Evolutionary conservation across 139 green algal genomes (phyloP), one percentile per base, ranked within the genome.

Genomic region (Spirogloea muscicola): DNA sequence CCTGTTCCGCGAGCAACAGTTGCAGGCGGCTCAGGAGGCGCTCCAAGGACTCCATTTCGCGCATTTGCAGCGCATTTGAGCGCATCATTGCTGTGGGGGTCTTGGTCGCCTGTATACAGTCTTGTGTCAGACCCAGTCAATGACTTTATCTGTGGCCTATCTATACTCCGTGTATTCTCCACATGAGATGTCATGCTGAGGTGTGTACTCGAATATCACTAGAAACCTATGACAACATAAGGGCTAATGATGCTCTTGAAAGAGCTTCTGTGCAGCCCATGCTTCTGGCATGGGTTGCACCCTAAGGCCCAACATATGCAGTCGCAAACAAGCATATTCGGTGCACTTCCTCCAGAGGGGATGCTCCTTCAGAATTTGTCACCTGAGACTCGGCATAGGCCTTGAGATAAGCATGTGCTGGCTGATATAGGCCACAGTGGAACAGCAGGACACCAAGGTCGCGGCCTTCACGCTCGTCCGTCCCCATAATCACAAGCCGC

Each of bases 401-500:
- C 5, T 37, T n/a, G 44, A 72, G 46, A 7, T 62, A 65, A 7
- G 13, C 25, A 40, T 63, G 21, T 7, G 63, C 63, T 21, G 41
- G 37, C 16, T 37, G 13, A 31, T 72, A 72, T 7, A 44, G 63
- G 63, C 63, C 63, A 40, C 63, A 61, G 46, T 72, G 63, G 63
- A 63, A 72, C 39, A 72, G 38, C n/a, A 72, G 46, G 10, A 72
- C 63, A 5, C 63, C 63, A 7, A 38, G 27, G 46, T 72, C 63
- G n/a, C 63, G 63, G 29, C 9, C 6, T 5, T 72, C 63, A 21
- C 21, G 36, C 37, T 7, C 6, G n/a, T 72, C 63, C 37, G 33
- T 9, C 21, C n/a, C n/a, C 63, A 72, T 38, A 6, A 63, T n/a
- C 10, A 62, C 9, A 6, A 72, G 63, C 46, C 63, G 63, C 63